Evolutionary conservation across 768 basidiomycete species (phyloP).

Genomic region (Naematelia aurantialba): DNA sequence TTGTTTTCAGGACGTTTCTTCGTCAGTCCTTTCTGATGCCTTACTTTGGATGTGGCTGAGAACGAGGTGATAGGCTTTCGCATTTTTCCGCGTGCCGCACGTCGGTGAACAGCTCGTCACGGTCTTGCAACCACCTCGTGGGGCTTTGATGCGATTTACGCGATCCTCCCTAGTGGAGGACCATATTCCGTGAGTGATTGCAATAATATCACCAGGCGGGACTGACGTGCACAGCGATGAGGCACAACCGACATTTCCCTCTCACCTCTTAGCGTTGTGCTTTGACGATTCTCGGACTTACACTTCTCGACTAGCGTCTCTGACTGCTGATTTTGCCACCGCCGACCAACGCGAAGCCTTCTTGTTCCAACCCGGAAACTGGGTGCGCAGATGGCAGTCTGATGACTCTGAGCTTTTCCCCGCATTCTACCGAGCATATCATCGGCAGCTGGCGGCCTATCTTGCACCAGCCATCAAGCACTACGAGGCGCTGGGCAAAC

Average conservation of each 20-base stretch:
- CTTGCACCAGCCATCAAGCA: constrained; percentile 39
- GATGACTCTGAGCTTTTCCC: constrained; percentile 55
- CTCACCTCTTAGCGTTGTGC: constrained; percentile 46
- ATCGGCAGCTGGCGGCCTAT: constrained; percentile 51
- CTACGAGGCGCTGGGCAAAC: constrained; percentile 28
- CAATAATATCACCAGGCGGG: neutral
- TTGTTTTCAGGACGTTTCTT: constrained; percentile 52
- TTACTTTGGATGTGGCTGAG: neutral
- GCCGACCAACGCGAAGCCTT: constrained; percentile 44
- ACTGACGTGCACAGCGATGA: constrained; percentile 4
- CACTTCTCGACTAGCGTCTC: constrained; percentile 28
- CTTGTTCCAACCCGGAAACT: constrained; percentile 50
- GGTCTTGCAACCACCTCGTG: constrained; percentile 50
- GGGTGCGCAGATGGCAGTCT: constrained; percentile 55
- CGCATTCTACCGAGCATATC: constrained; percentile 54
- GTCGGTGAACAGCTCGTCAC: constrained; percentile 53
- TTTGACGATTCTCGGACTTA: constrained; percentile 46
- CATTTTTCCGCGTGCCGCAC: constrained; percentile 54
- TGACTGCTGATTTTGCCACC: constrained; percentile 32
- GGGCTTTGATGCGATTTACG: constrained; percentile 50
- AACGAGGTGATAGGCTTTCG: constrained; percentile 46
- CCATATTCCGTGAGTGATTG: constrained; percentile 15
- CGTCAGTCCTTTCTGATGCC: constrained; percentile 30
- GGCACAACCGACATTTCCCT: constrained; percentile 38
- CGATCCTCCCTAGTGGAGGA: constrained; percentile 23